These are phyloP conservation scores for Paracoccidioides brasiliensis DNA, from an alignment of 2,329 filamentous ascomycete species.

Conservation along the genomic window DNA sequence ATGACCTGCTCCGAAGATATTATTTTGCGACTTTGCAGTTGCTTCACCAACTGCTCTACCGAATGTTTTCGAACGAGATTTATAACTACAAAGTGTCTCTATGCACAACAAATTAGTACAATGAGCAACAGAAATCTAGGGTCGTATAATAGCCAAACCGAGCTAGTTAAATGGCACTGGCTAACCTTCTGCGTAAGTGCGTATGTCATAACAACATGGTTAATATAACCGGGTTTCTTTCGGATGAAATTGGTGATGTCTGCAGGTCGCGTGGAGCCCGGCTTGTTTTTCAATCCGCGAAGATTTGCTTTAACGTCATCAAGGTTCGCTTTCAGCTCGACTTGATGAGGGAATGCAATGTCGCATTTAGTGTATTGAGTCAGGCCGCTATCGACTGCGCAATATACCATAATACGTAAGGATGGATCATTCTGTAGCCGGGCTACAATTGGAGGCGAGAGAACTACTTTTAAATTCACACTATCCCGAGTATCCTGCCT, in stretches of 20 bases:
- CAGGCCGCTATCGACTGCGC: slow-evolving; percentile 49
- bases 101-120: slow-evolving; percentile 8
- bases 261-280: slow-evolving; percentile 82
- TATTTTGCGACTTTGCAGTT: slow-evolving; percentile 52
- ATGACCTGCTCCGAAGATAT: slow-evolving; percentile 74
- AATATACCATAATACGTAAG: slow-evolving; percentile 70
- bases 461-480: slow-evolving; percentile 44
- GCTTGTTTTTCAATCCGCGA: slow-evolving; percentile 88
- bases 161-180: slow-evolving; percentile 6
- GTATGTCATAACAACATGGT: slow-evolving; percentile 76
- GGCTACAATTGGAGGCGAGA: slow-evolving; percentile 41
- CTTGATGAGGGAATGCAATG: slow-evolving; percentile 79
- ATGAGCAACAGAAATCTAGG: background rate
- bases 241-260: slow-evolving; percentile 73
- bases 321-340: slow-evolving; percentile 81
- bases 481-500: slow-evolving; percentile 48
- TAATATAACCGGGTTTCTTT: slow-evolving; percentile 53
- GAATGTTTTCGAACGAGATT: slow-evolving; percentile 63
- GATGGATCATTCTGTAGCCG: slow-evolving; percentile 48
- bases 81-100: slow-evolving; percentile 62
- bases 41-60: slow-evolving; percentile 56
- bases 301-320: slow-evolving; percentile 86
- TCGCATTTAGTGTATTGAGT: slow-evolving; percentile 50
- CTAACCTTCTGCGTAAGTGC: slow-evolving; percentile 76
- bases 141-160: background rate